Evolutionary conservation across 169 alveolate genomes (phyloP), one percentile per base, ranked within the genome.

Genomic region (Cyclospora cayetanensis): DNA sequence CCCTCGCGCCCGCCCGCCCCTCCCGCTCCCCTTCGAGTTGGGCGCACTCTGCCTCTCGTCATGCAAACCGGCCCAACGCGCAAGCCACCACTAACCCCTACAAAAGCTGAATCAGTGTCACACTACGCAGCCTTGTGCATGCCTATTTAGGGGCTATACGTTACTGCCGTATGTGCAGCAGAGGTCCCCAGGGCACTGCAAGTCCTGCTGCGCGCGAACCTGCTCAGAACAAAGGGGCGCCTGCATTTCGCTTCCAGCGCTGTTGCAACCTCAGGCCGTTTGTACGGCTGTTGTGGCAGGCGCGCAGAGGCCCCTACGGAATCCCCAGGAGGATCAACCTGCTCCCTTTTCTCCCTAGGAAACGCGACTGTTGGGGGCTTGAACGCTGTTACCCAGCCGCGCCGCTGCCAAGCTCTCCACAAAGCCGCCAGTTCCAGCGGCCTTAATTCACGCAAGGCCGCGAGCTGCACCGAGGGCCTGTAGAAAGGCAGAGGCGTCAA

Each of bases 341-440:
- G 68, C 27, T 76, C 43, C 68, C 43, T 76, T 2, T 76, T 66
- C 66, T 34, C 29, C 72, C 15, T 20, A 4, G 85, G 37, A 42
- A 43, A 29, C 63, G n/a, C n/a, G n/a, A 20, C 63, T 25, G 86
- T 29, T 22, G 86, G 66, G 4, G 86, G 86, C 68, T 76, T 76
- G 43, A 76, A 76, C 60, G 41, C 66, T 25, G 68, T 76, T 4
- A 76, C 86, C 86, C 86, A 76, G 46, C 86, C 86, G 25, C 42
- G 34, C 39, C 86, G 86, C 68, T 76, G 86, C 86, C 86, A 76
- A 1, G 86, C 86, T 27, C 86, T 76, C 86, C 86, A 76, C 43
- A 76, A 52, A 29, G 37, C 86, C 2, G 37, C 43, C 18, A 76
- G 43, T 27, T 76, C 86, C 68, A 76, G 27, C 12, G 86, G 86